These are phyloP conservation scores for Termitomyces sp. DNA, from an alignment of 768 basidiomycete species.

Conservation along the genomic window DNA sequence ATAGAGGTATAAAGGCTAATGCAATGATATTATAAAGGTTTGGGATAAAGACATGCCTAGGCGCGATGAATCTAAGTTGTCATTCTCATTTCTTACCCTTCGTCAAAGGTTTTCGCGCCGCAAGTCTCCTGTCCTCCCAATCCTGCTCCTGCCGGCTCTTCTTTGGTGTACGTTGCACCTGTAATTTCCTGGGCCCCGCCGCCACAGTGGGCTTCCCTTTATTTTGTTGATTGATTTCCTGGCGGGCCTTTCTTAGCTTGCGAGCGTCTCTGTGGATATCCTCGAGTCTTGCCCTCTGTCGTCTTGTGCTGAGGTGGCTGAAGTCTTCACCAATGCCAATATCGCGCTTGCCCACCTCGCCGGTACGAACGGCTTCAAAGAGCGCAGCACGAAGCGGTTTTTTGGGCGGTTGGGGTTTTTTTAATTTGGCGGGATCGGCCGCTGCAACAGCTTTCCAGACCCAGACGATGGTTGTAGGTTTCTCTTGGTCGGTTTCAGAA, in stretches of 20 bases:
- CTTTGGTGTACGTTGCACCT: not conserved
- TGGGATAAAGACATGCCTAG: constrained; percentile 1
- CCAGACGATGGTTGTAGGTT: constrained; percentile 31
- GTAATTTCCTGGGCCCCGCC: not conserved
- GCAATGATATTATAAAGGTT: not conserved
- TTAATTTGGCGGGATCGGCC: no score
- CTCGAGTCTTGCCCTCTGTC: constrained; percentile 39
- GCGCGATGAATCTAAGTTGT: not conserved
- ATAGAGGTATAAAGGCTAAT: not conserved
- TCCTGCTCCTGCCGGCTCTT: not conserved
- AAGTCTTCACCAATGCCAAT: constrained; percentile 48
- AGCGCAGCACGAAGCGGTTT: not conserved
- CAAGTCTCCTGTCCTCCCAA: not conserved
- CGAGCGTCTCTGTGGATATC: constrained; percentile 40
- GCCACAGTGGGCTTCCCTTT: not conserved
- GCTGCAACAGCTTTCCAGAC: constrained; percentile 28
- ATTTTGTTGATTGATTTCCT: constrained; percentile 8
- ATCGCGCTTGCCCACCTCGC: constrained; percentile 12
- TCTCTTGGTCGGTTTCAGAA: constrained; percentile 4
- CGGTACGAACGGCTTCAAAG: constrained; percentile 19
- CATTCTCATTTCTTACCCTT: not conserved
- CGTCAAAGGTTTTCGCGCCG: not conserved
- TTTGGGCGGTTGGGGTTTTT: not conserved
- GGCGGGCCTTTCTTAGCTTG: constrained; percentile 22
- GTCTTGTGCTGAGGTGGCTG: constrained; percentile 52